phyloP scores from a whole-genome alignment of 164 flowering plant species.

The Litsea cubeba region DNA sequence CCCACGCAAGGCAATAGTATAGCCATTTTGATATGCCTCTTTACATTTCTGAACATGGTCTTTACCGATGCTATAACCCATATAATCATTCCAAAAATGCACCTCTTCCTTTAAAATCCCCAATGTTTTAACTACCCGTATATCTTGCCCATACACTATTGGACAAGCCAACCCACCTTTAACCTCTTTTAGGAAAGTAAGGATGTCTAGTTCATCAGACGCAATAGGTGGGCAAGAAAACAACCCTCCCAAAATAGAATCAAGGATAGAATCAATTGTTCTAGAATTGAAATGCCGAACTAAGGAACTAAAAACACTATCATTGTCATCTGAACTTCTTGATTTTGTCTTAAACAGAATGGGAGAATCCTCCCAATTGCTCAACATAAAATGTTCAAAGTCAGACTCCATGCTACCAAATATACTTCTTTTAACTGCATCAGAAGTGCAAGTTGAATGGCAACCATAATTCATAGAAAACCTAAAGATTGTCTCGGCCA shows the following conservation, averaged over 20 bases:
- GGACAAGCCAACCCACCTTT: constrained; percentile 48
- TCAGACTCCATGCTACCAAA: constrained; percentile 30
- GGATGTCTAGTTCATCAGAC: constrained; percentile 60
- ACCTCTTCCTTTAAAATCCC: constrained; percentile 32
- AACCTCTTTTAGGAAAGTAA: constrained; percentile 43
- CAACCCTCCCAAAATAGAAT: constrained; percentile 34
- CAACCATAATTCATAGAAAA: constrained; percentile 35
- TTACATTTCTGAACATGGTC: constrained; percentile 37
- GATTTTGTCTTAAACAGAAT: constrained; percentile 25
- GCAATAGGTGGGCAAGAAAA: constrained; percentile 66
- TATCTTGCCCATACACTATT: constrained; percentile 57
- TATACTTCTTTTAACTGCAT: constrained; percentile 27
- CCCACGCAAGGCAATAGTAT: constrained; percentile 74
- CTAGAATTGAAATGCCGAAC: constrained; percentile 19
- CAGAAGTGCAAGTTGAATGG: constrained; percentile 10
- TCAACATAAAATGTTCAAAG: constrained; percentile 40
- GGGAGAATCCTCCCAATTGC: constrained; percentile 59
- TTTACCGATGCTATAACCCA: constrained; percentile 10
- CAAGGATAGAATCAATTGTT: constrained; percentile 27
- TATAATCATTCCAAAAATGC: constrained; percentile 34
- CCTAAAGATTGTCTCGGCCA: constrained; percentile 70
- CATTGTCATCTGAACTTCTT: constrained; percentile 14
- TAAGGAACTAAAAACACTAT: constrained; percentile 31
- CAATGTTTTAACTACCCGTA: constrained; percentile 53
- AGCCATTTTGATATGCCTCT: constrained; percentile 55